Evolutionary conservation across 495 filamentous ascomycete genomes (phyloP).

Genomic region (Chlorociboria aeruginascens): DNA sequence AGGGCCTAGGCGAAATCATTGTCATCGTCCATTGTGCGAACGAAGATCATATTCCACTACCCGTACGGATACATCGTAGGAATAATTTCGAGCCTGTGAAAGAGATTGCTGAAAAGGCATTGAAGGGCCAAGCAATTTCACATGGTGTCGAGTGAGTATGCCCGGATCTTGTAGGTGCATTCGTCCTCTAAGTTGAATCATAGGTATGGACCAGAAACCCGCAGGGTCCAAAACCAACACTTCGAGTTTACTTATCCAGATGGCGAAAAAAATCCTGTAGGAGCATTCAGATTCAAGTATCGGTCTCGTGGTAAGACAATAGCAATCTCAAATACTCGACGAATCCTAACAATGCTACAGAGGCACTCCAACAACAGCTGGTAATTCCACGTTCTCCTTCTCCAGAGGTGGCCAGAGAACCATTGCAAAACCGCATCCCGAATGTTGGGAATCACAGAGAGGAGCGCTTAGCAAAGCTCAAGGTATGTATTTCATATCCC

Average conservation of each 20-base stretch:
- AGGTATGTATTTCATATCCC: neutral
- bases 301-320: conserved; percentile 19
- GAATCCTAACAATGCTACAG: conserved; percentile 7
- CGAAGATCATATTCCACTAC: neutral
- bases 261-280: conserved; percentile 17
- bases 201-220: no score
- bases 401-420: neutral
- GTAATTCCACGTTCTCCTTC: conserved; percentile 24
- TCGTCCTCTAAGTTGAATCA: no score
- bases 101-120: conserved; percentile 24
- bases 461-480: conserved; percentile 3
- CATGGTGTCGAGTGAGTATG: conserved; percentile 20
- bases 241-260: neutral
- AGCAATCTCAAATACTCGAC: neutral
- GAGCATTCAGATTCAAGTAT: conserved; percentile 22
- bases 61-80: neutral
- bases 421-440: neutral
- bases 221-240: neutral
- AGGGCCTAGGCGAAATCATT: conserved; percentile 18
- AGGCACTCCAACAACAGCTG: conserved; percentile 21
- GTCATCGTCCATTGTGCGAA: conserved; percentile 10
- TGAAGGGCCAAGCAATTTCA: conserved; percentile 25
- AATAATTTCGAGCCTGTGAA: neutral
- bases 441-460: neutral
- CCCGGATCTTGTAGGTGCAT: no score